Conservation (phyloP, 140 eudicot genomes). For the Oenanthe javanica region DNA sequence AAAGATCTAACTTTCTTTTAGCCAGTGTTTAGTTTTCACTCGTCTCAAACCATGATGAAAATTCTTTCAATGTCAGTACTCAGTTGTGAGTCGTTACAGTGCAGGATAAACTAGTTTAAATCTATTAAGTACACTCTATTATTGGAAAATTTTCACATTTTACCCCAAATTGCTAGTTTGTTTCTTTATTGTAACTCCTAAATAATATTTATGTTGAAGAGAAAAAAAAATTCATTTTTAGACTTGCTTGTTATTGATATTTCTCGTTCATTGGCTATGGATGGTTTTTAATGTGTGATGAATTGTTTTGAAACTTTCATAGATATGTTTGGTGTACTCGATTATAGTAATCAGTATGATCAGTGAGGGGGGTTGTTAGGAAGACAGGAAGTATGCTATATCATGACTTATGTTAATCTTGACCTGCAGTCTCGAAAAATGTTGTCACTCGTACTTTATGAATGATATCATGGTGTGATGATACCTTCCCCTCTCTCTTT, state of each 20-base stretch:
- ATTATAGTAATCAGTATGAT: neutral
- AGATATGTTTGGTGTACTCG: neutral
- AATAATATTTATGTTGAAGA: neutral
- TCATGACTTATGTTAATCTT: neutral
- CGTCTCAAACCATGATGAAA: neutral
- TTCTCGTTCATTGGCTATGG: neutral
- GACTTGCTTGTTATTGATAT: neutral
- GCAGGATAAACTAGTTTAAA: neutral
- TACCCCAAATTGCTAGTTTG: neutral
- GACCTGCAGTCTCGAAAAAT: neutral
- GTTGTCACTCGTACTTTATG: neutral
- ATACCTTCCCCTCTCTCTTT: neutral
- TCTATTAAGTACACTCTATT: neutral
- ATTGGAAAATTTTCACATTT: neutral
- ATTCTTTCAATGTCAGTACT: neutral
- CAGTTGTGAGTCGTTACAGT: neutral
- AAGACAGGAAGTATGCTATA: too few relatives aligned
- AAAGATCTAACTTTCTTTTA: too few relatives aligned
- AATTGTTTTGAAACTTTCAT: too few relatives aligned
- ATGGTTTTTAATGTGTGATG: too few relatives aligned
- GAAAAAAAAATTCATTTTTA: neutral
- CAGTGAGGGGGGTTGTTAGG: neutral
- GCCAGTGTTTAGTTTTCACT: neutral
- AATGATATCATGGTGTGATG: neutral
- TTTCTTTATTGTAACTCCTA: neutral